Percentiles rank a stretch among this genome's conserved stretches.
Evolutionary conservation across 306 rosid genomes (phyloP).

Genomic region (Hippophae tibetana): DNA sequence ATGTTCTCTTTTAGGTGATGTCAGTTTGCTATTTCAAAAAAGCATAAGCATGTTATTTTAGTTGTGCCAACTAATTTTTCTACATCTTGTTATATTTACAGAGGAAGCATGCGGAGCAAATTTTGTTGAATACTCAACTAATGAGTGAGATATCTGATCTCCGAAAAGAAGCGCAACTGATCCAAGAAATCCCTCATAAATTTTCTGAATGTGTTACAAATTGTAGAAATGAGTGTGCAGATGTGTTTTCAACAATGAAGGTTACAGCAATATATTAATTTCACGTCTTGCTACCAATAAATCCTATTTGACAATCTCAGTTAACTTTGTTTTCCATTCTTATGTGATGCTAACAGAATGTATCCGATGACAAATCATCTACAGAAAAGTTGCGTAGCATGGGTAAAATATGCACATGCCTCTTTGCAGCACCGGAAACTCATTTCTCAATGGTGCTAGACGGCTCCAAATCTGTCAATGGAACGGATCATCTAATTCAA

Average conservation of each 20-base stretch:
- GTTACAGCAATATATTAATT: constrained; percentile 29
- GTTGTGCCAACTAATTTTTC: neutral
- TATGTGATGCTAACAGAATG: constrained; percentile 33
- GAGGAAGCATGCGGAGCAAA: constrained; percentile 58
- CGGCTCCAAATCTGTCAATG: constrained; percentile 22
- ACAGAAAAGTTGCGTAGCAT: constrained; percentile 43
- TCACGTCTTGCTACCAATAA: constrained; percentile 7
- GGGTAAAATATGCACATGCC: constrained; percentile 49
- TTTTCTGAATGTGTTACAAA: constrained; percentile 40
- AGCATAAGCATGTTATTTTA: neutral
- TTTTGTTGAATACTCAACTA: constrained; percentile 30
- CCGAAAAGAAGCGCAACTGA: constrained; percentile 42
- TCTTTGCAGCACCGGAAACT: constrained; percentile 56
- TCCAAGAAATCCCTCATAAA: constrained; percentile 39
- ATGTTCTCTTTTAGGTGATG: neutral
- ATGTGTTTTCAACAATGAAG: constrained; percentile 52
- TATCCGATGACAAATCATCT: constrained; percentile 35
- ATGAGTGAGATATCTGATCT: constrained; percentile 32
- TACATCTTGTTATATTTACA: constrained; percentile 19
- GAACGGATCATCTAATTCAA: constrained; percentile 29
- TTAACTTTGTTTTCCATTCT: constrained; percentile 11
- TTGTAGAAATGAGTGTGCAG: constrained; percentile 55
- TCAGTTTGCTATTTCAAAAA: neutral
- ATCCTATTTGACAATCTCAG: constrained; percentile 15
- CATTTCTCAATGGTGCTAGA: constrained; percentile 32